Conservation (phyloP, 1,284 basidiomycete genomes). For the Exobasidium rhododendri region DNA sequence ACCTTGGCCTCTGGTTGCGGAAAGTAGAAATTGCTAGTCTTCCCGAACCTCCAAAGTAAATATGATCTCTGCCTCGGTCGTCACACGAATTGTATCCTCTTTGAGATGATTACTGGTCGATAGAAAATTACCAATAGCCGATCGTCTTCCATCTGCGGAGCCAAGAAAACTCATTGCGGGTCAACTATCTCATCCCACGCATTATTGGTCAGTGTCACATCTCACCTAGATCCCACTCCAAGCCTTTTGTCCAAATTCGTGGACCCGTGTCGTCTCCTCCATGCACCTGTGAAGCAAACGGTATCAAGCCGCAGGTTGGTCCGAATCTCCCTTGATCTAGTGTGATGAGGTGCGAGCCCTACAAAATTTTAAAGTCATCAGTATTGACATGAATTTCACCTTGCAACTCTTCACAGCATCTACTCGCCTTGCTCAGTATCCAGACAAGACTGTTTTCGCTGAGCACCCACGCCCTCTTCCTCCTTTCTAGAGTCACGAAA, state of each 20-base stretch:
- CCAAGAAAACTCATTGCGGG: neutral
- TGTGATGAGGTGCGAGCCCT: constrained; percentile 76
- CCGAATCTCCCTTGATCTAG: constrained; percentile 74
- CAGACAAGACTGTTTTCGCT: constrained; percentile 85
- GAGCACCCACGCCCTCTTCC: constrained; percentile 69
- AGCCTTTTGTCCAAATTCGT: constrained; percentile 72
- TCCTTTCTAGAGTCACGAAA: constrained; percentile 54
- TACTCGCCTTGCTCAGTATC: constrained; percentile 72
- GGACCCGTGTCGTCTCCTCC: constrained; percentile 60
- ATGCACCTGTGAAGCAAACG: constrained; percentile 64
- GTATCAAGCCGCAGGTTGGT: constrained; percentile 86
- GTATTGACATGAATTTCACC: constrained; percentile 11
- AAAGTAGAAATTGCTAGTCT: constrained; percentile 1
- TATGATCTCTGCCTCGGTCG: constrained; percentile 77
- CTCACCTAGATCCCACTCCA: constrained; percentile 85
- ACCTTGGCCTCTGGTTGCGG: too few species aligned
- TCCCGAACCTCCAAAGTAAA: constrained; percentile 71
- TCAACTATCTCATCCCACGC: neutral
- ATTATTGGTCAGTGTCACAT: too few species aligned
- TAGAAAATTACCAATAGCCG: constrained; percentile 57
- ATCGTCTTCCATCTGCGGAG: constrained; percentile 12
- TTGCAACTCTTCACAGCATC: too few species aligned
- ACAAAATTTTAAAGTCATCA: constrained; percentile 13
- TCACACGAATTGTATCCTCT: constrained; percentile 64
- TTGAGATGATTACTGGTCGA: constrained; percentile 86